Evolutionary conservation across 768 basidiomycete species (phyloP).

Genomic region (Mycena vitilis): DNA sequence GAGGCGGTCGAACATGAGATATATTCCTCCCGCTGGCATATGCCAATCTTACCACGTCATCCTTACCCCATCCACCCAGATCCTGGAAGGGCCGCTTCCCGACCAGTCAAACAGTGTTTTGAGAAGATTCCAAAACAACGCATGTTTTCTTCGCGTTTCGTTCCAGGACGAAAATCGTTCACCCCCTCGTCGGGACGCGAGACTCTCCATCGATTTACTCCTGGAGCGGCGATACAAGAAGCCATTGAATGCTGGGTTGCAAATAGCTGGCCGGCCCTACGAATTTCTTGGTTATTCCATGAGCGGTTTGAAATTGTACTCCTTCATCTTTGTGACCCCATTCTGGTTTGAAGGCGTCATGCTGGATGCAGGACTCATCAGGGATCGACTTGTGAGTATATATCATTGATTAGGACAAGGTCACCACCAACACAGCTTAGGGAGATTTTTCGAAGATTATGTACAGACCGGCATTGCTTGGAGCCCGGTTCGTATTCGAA

Average conservation of each 20-base stretch:
- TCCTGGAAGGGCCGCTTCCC: slow-evolving; percentile 52
- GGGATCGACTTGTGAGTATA: slow-evolving; percentile 48
- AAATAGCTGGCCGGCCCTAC: slow-evolving; percentile 57
- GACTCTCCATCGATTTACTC: slow-evolving; percentile 45
- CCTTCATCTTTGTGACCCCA: slow-evolving; percentile 60
- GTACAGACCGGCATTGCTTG: slow-evolving; percentile 59
- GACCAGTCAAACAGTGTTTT: slow-evolving; percentile 36
- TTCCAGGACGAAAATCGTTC: slow-evolving; percentile 61
- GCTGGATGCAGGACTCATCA: slow-evolving; percentile 43
- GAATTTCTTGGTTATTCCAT: slow-evolving; percentile 65
- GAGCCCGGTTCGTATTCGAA: slow-evolving; percentile 48
- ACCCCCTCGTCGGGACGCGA: slow-evolving; percentile 48
- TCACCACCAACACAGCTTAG: slow-evolving; percentile 34
- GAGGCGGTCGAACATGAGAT: slow-evolving; percentile 18
- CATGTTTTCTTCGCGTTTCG: slow-evolving; percentile 60
- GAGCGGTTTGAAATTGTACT: slow-evolving; percentile 63
- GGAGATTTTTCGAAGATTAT: slow-evolving; percentile 53
- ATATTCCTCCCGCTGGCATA: slow-evolving; percentile 25
- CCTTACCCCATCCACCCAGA: slow-evolving; percentile 52
- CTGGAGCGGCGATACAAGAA: slow-evolving; percentile 49
- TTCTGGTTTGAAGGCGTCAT: slow-evolving; percentile 45
- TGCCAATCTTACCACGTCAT: slow-evolving; percentile 50
- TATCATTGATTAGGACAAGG: no score
- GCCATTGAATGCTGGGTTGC: slow-evolving; percentile 47
- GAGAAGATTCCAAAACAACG: slow-evolving; percentile 46